phyloP scores from a whole-genome alignment of 2,329 filamentous ascomycete genomes.

The Eurotiales sp. region DNA sequence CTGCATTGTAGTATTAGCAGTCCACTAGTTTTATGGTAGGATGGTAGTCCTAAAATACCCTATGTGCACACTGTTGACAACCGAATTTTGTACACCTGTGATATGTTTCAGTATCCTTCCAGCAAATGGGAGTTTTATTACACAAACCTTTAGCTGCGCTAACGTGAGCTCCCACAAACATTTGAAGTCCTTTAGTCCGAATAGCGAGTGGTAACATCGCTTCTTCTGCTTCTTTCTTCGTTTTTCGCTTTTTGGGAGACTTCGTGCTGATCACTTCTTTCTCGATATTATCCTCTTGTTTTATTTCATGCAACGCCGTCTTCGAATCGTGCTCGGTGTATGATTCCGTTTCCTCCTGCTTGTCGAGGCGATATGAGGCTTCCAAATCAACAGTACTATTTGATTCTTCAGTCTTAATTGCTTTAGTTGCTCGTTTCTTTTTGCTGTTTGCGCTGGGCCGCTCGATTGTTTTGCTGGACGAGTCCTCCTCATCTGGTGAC shows the following conservation, averaged over 20 bases:
- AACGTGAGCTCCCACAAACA: slow-evolving; percentile 91
- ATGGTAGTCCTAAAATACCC: slow-evolving; percentile 41
- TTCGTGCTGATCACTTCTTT: slow-evolving; percentile 21
- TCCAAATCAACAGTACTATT: neutral
- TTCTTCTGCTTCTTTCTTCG: slow-evolving; percentile 53
- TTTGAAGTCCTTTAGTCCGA: slow-evolving; percentile 67
- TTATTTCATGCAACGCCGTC: slow-evolving; percentile 6
- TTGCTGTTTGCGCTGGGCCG: slow-evolving; percentile 2
- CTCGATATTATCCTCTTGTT: slow-evolving; percentile 18
- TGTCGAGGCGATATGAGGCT: neutral
- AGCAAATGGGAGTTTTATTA: slow-evolving; percentile 4
- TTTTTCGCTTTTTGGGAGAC: slow-evolving; percentile 45
- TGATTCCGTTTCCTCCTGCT: neutral
- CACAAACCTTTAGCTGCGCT: slow-evolving; percentile 75
- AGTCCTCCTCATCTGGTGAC: neutral
- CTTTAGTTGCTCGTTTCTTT: neutral
- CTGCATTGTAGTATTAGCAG: slow-evolving; percentile 36
- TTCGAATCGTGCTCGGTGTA: neutral
- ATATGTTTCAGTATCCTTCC: slow-evolving; percentile 16
- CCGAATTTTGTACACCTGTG: slow-evolving; percentile 80
- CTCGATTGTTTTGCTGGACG: slow-evolving; percentile 1
- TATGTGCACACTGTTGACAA: slow-evolving; percentile 73
- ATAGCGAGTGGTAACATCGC: slow-evolving; percentile 60
- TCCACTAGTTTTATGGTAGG: neutral
- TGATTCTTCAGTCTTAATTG: slow-evolving; percentile 4